Conservation (phyloP, 148 eudicot genomes). For the Vaccinium macrocarpon region DNA sequence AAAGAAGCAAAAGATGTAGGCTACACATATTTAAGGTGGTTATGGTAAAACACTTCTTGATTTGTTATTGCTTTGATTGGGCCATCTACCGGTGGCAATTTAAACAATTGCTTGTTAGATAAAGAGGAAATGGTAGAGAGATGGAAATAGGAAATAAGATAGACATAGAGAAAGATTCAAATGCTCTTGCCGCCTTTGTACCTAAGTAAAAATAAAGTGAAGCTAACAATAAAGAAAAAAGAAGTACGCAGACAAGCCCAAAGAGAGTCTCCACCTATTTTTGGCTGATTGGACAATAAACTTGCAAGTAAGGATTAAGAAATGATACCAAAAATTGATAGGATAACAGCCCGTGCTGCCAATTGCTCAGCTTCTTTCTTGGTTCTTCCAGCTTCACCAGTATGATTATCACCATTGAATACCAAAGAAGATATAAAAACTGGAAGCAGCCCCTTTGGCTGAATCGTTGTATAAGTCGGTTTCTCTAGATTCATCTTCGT, state of each 20-base stretch:
- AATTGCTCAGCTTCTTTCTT: conserved; percentile 67
- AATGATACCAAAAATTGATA: conserved; percentile 58
- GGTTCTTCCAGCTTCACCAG: conserved; percentile 43
- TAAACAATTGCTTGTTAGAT: background rate
- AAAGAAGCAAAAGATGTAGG: background rate
- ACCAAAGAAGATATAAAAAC: conserved; percentile 43
- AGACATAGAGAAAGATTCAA: background rate
- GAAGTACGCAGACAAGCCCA: background rate
- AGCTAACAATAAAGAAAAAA: background rate
- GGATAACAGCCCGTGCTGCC: conserved; percentile 48
- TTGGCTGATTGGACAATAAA: background rate
- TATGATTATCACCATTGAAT: conserved; percentile 44
- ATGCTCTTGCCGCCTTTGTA: background rate
- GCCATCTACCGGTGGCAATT: background rate
- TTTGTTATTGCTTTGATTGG: background rate
- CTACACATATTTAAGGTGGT: background rate
- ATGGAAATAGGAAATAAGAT: background rate
- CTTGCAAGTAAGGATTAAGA: background rate
- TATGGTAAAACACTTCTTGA: background rate
- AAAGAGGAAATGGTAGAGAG: background rate
- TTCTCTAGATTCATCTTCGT: conserved; percentile 36
- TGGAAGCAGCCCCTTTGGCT: conserved; percentile 30
- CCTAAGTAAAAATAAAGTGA: background rate
- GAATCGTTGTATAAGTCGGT: conserved; percentile 47
- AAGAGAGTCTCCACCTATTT: conserved; percentile 7